Percentiles rank a stretch among this genome's conserved stretches.
phyloP scores from a whole-genome alignment of 2,329 filamentous ascomycete species.

The Botryotinia narcissicola region DNA sequence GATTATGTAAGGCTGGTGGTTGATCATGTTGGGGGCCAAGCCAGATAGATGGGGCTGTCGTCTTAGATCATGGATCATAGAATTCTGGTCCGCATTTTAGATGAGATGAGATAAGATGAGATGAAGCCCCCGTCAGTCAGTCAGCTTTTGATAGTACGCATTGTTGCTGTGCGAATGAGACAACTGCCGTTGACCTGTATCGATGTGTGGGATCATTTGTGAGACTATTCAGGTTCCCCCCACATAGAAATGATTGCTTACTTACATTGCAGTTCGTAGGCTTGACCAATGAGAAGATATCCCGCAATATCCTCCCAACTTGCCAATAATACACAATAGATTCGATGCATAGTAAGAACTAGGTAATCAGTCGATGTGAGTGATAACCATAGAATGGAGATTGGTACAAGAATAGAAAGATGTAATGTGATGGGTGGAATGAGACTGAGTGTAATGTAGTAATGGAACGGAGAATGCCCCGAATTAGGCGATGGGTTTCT shows the following conservation, averaged over 20 bases:
- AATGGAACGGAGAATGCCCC: neutral
- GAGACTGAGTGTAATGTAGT: neutral
- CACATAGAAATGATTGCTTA: neutral
- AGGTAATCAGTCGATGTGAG: neutral
- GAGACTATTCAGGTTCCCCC: neutral
- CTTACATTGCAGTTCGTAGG: neutral
- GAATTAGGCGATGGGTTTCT: neutral
- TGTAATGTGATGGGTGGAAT: neutral
- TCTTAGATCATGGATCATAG: neutral
- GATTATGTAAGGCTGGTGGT: neutral
- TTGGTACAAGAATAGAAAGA: conserved; percentile 1
- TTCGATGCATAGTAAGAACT: neutral
- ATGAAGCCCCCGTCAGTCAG: neutral
- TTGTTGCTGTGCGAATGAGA: conserved; percentile 2
- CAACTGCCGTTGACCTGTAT: conserved; percentile 5
- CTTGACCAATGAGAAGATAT: neutral
- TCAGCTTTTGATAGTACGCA: neutral
- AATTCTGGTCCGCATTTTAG: neutral
- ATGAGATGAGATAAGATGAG: conserved; percentile 16
- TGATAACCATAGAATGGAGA: neutral
- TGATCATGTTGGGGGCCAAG: conserved; percentile 4
- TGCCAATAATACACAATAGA: neutral
- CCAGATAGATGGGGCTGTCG: neutral
- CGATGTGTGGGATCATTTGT: neutral
- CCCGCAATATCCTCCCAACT: neutral